Evolutionary conservation across 208 protist genomes (phyloP).

Genomic region (Polymyxa betae): DNA sequence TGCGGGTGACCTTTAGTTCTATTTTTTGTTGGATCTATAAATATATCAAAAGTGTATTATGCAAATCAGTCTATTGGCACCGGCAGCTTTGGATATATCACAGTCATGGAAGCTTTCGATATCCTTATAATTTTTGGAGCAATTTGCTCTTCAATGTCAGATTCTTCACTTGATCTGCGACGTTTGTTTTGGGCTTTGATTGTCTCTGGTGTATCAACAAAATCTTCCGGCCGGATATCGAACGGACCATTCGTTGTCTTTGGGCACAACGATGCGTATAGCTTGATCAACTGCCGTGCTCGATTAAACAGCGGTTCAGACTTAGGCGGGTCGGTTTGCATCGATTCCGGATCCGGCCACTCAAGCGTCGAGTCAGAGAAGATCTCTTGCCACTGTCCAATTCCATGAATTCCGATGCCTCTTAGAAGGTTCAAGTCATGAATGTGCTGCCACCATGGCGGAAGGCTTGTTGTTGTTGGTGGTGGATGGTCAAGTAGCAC

Average conservation of each 20-base stretch:
- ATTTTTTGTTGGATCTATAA: too few species aligned
- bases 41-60: too few species aligned
- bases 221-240: slow-evolving; percentile 5
- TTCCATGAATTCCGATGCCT: neutral
- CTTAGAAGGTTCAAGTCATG: neutral
- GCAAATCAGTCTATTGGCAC: too few species aligned
- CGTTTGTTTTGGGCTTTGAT: neutral
- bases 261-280: neutral
- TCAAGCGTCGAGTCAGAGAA: neutral
- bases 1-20: too few species aligned
- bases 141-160: neutral
- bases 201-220: neutral
- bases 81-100: too few species aligned
- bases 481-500: neutral
- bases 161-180: too few species aligned
- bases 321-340: slow-evolving; percentile 10
- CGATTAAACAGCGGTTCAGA: slow-evolving; percentile 42
- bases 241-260: neutral
- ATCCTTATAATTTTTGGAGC: neutral
- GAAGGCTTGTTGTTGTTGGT: neutral
- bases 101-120: neutral
- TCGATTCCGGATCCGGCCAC: neutral
- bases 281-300: neutral
- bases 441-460: neutral
- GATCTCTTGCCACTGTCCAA: slow-evolving; percentile 36